Base-by-base conservation (phyloP, 2,329 filamentous ascomycete species). In the Fusarium coicis region DNA sequence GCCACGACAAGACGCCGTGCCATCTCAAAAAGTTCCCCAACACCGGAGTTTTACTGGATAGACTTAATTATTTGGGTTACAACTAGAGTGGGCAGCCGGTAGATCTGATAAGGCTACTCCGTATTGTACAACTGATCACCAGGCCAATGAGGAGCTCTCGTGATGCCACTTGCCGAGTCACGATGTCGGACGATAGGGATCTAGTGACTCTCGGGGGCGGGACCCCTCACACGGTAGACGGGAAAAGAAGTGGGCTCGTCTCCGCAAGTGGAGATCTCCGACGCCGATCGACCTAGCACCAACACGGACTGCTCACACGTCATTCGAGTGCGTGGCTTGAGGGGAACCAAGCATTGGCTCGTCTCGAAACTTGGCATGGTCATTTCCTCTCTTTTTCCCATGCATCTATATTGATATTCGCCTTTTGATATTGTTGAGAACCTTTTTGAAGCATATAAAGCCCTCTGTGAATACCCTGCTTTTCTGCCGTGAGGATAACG, bases 71-170 rank as follows among this genome's bases (percentile, higher is more conserved):
- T 53, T 34, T 37, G 66, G 66, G 67, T 70, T 55, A 8, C 59
- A 70, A 3, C 10, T 42, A 44, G 59, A 23, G 67, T 53, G 67
- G 67, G 36, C 42, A 40, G 39, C 32, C 66, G 67, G 67, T 49
- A 70, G 67, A 70, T 70, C 67, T 60, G 66, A 70, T 70, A 70
- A 70, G 59, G 60, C 66, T 70, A n/a, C n/a, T n/a, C n/a, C n/a
- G n/a, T n/a, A 44, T 21, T 34, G 28, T n/a, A n/a, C 7, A 46
- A 46, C 50, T 26, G 65, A 64, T 69, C 44, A 40, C 11, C 58
- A 43, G 36, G 5, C 66, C 66, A 69, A 69, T 65, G 21, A 28
- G 12, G 30, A 2, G 15, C 4, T 32, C 21, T 42, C 36, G 19
- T n/a, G 18, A 50, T 52, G 9, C n/a, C 58, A 47, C n/a, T 53